Evolutionary conservation across 371 early-diverging fungal genomes (phyloP).

Genomic region (Apophysomyces ossiformis): DNA sequence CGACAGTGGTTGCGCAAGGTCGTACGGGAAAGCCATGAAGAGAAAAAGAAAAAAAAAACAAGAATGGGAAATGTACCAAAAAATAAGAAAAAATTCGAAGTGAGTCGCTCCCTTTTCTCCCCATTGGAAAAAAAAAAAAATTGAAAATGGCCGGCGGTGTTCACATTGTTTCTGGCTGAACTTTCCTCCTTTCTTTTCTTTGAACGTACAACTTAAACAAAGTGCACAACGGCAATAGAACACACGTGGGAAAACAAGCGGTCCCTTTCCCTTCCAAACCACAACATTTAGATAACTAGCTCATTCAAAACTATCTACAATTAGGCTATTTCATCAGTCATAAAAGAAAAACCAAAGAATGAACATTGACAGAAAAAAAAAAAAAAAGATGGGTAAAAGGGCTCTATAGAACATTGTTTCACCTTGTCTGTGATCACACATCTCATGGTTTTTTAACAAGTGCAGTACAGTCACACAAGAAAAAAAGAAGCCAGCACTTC

Average conservation of each 20-base stretch:
- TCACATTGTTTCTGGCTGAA: background rate
- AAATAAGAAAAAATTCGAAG: no score
- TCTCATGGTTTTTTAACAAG: no score
- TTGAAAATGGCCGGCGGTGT: conserved; percentile 9
- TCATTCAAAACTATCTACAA: no score
- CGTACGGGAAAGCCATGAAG: conserved; percentile 9
- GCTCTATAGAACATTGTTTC: background rate
- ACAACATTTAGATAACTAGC: background rate
- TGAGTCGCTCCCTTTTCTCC: background rate
- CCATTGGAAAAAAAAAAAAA: conserved; percentile 6
- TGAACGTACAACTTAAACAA: no score
- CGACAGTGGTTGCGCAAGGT: conserved; percentile 12
- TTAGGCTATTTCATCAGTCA: background rate
- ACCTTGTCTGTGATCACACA: no score
- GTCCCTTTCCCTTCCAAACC: background rate
- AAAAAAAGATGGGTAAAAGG: background rate
- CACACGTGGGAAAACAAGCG: background rate
- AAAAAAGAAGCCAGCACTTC: no score
- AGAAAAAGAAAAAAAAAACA: background rate
- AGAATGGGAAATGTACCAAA: background rate
- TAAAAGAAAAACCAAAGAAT: background rate
- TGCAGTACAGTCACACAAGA: no score
- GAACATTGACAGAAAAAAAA: background rate
- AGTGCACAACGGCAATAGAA: background rate
- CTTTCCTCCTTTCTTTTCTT: background rate